phyloP scores from a whole-genome alignment of 306 rosid genomes.

The Inga oerstediana region DNA sequence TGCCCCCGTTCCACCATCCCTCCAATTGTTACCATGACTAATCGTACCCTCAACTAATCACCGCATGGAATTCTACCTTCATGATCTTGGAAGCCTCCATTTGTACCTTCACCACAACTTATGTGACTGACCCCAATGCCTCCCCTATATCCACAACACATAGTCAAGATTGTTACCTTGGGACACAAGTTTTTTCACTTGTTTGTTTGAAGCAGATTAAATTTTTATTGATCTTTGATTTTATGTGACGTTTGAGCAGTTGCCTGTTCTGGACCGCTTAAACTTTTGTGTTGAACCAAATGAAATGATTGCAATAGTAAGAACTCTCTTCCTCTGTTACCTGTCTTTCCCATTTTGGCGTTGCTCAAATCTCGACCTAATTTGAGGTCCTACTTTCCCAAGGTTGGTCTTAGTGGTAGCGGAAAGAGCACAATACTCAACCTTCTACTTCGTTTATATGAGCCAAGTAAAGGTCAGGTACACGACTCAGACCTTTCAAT shows the following conservation, averaged over 20 bases:
- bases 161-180: not conserved
- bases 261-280: constrained; percentile 56
- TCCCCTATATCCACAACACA: not conserved
- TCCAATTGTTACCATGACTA: not conserved
- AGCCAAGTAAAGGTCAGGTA: constrained; percentile 90
- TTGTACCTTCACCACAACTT: not conserved
- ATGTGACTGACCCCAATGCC: not conserved
- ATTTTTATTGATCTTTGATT: not conserved
- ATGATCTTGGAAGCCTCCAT: not conserved
- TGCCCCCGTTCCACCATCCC: not conserved
- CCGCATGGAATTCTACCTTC: not conserved
- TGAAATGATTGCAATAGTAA: constrained; percentile 81
- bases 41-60: not conserved
- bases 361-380: constrained; percentile 26
- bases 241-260: constrained; percentile 48
- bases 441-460: constrained; percentile 89
- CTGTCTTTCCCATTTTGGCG: constrained; percentile 19
- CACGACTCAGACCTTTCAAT: constrained; percentile 27
- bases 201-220: constrained; percentile 9
- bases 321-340: constrained; percentile 28
- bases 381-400: constrained; percentile 16
- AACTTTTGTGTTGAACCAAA: constrained; percentile 62
- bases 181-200: not conserved
- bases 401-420: constrained; percentile 98
- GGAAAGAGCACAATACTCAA: constrained; percentile 91